Conservation (phyloP, 805 yeast species). For the Blastobotrys parvus region DNA sequence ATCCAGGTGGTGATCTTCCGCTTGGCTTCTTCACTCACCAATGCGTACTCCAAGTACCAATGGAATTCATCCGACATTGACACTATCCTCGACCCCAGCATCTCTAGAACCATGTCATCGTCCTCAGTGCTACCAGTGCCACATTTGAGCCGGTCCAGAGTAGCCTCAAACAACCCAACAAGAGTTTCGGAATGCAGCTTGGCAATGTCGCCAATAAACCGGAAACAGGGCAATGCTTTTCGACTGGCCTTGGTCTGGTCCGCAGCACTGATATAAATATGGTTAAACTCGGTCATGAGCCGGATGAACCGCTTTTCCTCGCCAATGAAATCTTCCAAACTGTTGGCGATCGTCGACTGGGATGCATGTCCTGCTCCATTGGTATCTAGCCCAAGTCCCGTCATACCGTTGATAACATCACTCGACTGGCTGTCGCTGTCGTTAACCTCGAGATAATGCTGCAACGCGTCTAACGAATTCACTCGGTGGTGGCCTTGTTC, state of each 20-base stretch:
- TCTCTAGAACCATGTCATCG: constrained; percentile 7
- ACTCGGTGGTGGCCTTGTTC: constrained; percentile 2
- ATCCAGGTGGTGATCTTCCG: constrained; percentile 9
- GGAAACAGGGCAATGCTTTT: constrained; percentile 12
- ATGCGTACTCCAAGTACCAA: constrained; percentile 16
- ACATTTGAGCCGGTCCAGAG: constrained; percentile 6
- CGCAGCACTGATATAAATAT: constrained; percentile 11
- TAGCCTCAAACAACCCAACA: constrained; percentile 11
- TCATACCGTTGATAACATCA: neutral
- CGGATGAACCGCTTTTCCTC: constrained; percentile 8
- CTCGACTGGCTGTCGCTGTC: neutral
- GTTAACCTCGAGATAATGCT: constrained; percentile 11
- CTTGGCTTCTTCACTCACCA: constrained; percentile 9
- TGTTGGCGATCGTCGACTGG: neutral
- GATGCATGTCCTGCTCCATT: too few species aligned
- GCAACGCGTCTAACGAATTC: constrained; percentile 9
- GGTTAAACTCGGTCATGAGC: constrained; percentile 11
- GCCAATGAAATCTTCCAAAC: constrained; percentile 7
- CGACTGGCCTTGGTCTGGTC: constrained; percentile 4
- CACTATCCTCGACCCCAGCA: constrained; percentile 4
- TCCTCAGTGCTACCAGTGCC: constrained; percentile 1
- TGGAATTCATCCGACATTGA: constrained; percentile 8
- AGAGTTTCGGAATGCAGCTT: constrained; percentile 14
- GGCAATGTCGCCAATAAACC: constrained; percentile 17
- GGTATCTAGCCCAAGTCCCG: neutral